Base-by-base conservation (phyloP, 2,329 filamentous ascomycete species). In the Pyrenophora seminiperda region DNA sequence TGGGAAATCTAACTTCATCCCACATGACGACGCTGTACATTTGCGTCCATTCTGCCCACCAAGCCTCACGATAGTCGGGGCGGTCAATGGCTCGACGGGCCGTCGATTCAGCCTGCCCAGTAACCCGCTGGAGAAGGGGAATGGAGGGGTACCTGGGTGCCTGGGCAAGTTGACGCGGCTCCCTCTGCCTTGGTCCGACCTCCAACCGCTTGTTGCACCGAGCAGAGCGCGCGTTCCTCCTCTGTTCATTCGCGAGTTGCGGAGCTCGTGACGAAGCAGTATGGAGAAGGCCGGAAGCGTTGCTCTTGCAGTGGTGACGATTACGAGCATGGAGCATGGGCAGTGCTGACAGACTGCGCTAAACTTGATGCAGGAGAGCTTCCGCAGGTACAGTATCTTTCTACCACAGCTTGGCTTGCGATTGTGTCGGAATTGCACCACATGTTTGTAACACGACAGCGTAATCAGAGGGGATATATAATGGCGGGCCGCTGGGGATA, bases 81-180 rank as follows among this genome's bases (percentile, higher is more conserved):
- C 70, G 70, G 68, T 72, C 63, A 71, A 53, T 71, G 70, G 70
- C 51, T 52, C 47, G 22, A 44, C 70, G 70, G 70, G 58, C 70
- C 70, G 70, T 62, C 62, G 61, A 63, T 66, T 68, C 68, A 64
- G 63, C 58, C 63, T 71, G 60, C 63, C 60, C 44, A 61, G 68
- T 61, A 59, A 52, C 58, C 62, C 49, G 42, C 51, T 49, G 38
- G 24, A 32, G 24, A 43, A 44, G 54, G 53, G 50, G 45, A 31
- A 50, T 55, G 52, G 55, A 41, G 61, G 55, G 60, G 54, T 44
- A 57, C 29, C 39, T 27, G 55, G 60, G 54, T 44, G 56, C 29
- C 39, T 27, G 45, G 47, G 56, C 41, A 55, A 50, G 24, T 55
- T 40, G 13, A 59, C 47, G 54, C 58, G 56, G 61, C 29, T 29